phyloP scores from a whole-genome alignment of 345 rosid species.

The Eutrema heterophyllum region DNA sequence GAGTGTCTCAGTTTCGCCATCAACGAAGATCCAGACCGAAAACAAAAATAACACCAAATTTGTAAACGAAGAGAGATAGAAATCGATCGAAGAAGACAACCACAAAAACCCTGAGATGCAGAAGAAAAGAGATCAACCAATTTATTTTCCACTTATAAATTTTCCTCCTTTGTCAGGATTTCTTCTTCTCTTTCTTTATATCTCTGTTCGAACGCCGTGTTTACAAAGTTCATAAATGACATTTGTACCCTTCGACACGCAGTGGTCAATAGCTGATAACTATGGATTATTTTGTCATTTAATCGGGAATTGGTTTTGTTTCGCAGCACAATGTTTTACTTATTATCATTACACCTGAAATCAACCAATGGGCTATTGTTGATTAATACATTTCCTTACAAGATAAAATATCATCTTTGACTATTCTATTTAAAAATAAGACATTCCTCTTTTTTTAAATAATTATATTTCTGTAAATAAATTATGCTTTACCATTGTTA shows the following conservation, averaged over 20 bases:
- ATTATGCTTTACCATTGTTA: not conserved
- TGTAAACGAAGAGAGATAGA: not conserved
- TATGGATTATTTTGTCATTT: conserved; percentile 9
- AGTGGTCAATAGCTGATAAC: not conserved
- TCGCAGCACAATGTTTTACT: conserved; percentile 12
- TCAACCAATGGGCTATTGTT: conserved; percentile 16
- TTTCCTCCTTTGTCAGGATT: not conserved
- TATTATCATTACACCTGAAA: not conserved
- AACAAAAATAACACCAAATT: not conserved
- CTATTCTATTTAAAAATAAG: not conserved
- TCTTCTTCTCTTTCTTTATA: not conserved
- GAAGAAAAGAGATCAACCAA: not conserved
- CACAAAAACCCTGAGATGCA: conserved; percentile 25
- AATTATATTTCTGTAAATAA: not conserved
- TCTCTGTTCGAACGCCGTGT: conserved; percentile 4
- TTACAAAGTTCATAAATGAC: not conserved
- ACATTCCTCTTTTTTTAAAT: not conserved
- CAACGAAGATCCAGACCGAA: not conserved
- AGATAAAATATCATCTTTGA: not conserved
- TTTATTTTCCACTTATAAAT: not conserved
- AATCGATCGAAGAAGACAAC: conserved; percentile 4
- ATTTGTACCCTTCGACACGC: not conserved
- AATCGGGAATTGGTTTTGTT: not conserved
- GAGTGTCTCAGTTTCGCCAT: conserved; percentile 74
- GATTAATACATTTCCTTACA: not conserved